Percentiles rank a stretch among this genome's conserved stretches.
These are phyloP conservation scores for Candida cerambycidarum DNA, from an alignment of 805 yeast species.

Conservation along the genomic window DNA sequence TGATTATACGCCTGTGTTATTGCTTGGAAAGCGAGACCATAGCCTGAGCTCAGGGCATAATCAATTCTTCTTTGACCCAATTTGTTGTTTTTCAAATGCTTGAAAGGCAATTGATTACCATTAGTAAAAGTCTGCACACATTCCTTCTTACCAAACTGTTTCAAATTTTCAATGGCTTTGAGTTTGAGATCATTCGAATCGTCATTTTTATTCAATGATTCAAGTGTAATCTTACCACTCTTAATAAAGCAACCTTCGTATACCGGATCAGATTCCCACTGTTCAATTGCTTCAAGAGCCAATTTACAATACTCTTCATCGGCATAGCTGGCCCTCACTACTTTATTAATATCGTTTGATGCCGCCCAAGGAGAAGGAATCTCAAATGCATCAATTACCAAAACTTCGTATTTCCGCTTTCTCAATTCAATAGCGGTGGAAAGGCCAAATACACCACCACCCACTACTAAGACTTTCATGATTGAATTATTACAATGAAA, in stretches of 20 bases:
- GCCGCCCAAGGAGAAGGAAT: slow-evolving; percentile 40
- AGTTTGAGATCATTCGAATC: slow-evolving; percentile 13
- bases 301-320: slow-evolving; percentile 24
- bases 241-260: slow-evolving; percentile 20
- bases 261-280: slow-evolving; percentile 39
- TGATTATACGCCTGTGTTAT: slow-evolving; percentile 12
- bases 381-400: slow-evolving; percentile 19
- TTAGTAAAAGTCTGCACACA: slow-evolving; percentile 7
- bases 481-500: too few relatives aligned
- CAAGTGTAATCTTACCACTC: slow-evolving; percentile 16
- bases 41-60: slow-evolving; percentile 16
- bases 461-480: slow-evolving; percentile 19
- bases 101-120: slow-evolving; percentile 8
- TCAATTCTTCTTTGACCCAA: slow-evolving; percentile 8
- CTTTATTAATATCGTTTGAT: slow-evolving; percentile 37
- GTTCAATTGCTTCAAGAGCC: slow-evolving; percentile 33
- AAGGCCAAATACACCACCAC: slow-evolving; percentile 50
- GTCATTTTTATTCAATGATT: slow-evolving; percentile 2
- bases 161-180: slow-evolving; percentile 12
- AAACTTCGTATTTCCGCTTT: slow-evolving; percentile 24
- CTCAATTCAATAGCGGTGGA: slow-evolving; percentile 42
- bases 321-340: slow-evolving; percentile 21
- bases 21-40: slow-evolving; percentile 14
- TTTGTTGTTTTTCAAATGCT: slow-evolving; percentile 11
- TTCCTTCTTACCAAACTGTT: slow-evolving; percentile 12